Base-by-base conservation (phyloP, 441 rosid species). In the Populus trichocarpa region DNA sequence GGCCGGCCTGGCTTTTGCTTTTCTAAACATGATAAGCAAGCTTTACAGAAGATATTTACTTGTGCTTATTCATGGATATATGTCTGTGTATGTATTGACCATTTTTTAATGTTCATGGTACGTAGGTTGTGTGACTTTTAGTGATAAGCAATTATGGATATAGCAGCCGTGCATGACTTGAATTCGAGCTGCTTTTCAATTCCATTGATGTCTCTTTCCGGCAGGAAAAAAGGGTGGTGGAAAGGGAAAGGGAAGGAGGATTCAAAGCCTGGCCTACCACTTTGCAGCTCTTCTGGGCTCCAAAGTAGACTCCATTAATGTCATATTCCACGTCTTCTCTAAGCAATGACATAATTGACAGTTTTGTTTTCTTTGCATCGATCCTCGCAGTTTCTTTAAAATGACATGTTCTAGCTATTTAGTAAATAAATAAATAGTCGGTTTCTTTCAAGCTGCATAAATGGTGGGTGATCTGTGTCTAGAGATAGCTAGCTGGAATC, bases 161-260 rank as follows among this genome's bases (percentile, higher is more conserved):
- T 0, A 46, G 57, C 5, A 14, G 57, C 57, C 57, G 57, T 46
- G 57, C 57, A 4, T 46, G 57, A 46, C 57, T 46, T 46, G 57
- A 46, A 46, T 14, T 12, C 57, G 18, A 46, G 57, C 57, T 46
- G 20, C 57, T 46, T 46, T 4, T 46, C 57, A 46, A 13, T 3
- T 46, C 18, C 20, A 14, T 26, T 26, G 0, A 26, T 13, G 57
- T 13, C 20, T 4, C 57, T 46, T 4, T 46, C 46, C 57, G 13
- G 57, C 57, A 14, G 57, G 4, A 42, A 46, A 46, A 12, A 2
- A 25, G 4, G 23, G 14, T 1, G 22, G 12, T 5, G 30, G 50
- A 53, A 68, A 38, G 53, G 22, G 68, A 32, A 66, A 26, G 69
- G 20, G 74, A 38, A 75, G 69, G 66, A 6, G 35, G 73, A 75